Percentiles rank a stretch among this genome's conserved stretches.
Conservation (phyloP, 352 stramenopile genomes). For the Achlya hypogyna region DNA sequence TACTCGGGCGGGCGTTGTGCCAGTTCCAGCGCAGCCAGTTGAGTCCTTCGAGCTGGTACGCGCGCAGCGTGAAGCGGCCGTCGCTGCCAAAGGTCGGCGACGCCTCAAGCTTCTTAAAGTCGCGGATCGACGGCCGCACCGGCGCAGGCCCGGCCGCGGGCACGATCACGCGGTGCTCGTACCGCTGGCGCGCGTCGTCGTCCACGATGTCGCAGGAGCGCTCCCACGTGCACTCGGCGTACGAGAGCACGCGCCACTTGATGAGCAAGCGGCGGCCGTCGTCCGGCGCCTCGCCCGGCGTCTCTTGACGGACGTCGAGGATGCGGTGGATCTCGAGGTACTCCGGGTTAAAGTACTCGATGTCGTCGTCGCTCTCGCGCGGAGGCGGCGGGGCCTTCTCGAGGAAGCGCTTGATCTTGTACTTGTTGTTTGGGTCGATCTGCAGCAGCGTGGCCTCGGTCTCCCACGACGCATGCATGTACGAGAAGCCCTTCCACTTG, state of each 20-base stretch:
- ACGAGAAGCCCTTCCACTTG: constrained; percentile 87
- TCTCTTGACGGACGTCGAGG: constrained; percentile 65
- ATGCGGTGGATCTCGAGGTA: constrained; percentile 86
- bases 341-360: constrained; percentile 86
- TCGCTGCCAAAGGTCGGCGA: constrained; percentile 70
- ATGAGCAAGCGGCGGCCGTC: constrained; percentile 75
- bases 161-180: constrained; percentile 43
- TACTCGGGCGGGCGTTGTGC: constrained; percentile 83
- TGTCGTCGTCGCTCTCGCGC: constrained; percentile 29
- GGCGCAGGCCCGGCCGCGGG: constrained; percentile 55
- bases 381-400: constrained; percentile 44
- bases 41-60: constrained; percentile 81
- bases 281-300: constrained; percentile 40
- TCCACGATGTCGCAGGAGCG: constrained; percentile 80
- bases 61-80: constrained; percentile 55
- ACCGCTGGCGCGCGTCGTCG: constrained; percentile 70
- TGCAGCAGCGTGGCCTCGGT: constrained; percentile 57
- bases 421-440: constrained; percentile 79
- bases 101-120: constrained; percentile 80
- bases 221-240: constrained; percentile 83
- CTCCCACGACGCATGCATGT: constrained; percentile 85
- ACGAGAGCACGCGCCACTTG: constrained; percentile 81
- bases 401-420: constrained; percentile 80
- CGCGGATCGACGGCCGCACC: constrained; percentile 49
- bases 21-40: constrained; percentile 88